Evolutionary conservation across 2,329 filamentous ascomycete genomes (phyloP), one percentile per base, ranked within the genome.

Genomic region (Arthrocladium fulminans): DNA sequence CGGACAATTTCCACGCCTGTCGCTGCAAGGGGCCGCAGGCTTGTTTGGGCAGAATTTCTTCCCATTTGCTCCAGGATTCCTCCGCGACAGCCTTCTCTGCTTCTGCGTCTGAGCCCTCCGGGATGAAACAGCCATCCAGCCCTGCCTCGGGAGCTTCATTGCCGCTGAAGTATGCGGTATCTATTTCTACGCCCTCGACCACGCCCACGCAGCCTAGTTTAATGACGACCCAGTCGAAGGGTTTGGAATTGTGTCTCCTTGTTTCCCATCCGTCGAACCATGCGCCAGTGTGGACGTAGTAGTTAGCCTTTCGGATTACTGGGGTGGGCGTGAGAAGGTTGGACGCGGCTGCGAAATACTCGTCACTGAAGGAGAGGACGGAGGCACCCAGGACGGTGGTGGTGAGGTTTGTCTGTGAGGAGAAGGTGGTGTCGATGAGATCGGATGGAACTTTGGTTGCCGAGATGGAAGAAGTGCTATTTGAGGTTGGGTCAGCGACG

Each of bases 201-300:
- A 58, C 49, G 6, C 63, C 70, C 0, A 77, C 74, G 13, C 44
- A 47, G 2, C 77, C 76, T 23, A 51, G 17, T 27, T 45, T 45
- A 8, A 45, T n/a, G 10, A 35, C 32, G 13, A 35, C 32, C 32
- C 75, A 81, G 63, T 82, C 78, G 53, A 72, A 77, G 9, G 72
- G 69, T 32, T 71, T 69, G 0, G 70, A 63, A 59, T 82, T 82
- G 64, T 81, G 78, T 22, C 78, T 69, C 4, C 78, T 68, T 3
- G 78, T 81, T 55, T 82, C 78, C 78, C 78, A 81, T 15, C 78
- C 78, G 60, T 81, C 77, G 59, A 80, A 81, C 77, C 78, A 81
- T 41, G 76, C 77, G 49, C 78, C 78, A 3, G 76, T 72, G 60
- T 78, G 73, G 34, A 75, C 70, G 63, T 79, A 81, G 57, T 77